Percentiles rank a stretch among this genome's conserved stretches.
Conservation (phyloP, 257 asterid species). For the Fraxinus americana region DNA sequence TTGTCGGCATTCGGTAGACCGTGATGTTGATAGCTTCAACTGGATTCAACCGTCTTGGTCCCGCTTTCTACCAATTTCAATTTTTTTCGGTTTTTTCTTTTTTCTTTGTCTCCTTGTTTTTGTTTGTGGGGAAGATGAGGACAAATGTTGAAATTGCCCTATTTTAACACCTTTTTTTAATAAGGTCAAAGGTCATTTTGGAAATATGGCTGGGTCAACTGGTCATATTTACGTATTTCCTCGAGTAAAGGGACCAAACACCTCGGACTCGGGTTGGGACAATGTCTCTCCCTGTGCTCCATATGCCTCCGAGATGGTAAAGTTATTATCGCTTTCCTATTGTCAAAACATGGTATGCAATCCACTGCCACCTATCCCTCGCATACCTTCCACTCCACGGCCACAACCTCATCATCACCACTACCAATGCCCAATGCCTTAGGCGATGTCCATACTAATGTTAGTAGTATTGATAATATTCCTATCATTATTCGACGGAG, state of each 20-base stretch:
- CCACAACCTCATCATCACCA: slow-evolving; percentile 29
- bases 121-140: too few species aligned
- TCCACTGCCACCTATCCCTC: slow-evolving; percentile 52
- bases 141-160: too few species aligned
- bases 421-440: not conserved
- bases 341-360: slow-evolving; percentile 89
- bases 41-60: too few species aligned
- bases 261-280: slow-evolving; percentile 62
- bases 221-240: too few species aligned
- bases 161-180: too few species aligned
- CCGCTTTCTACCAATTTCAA: too few species aligned
- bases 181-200: too few species aligned
- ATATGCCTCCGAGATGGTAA: slow-evolving; percentile 60
- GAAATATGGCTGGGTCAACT: too few species aligned
- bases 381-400: slow-evolving; percentile 65
- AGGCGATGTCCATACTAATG: not conserved
- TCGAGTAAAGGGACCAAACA: slow-evolving; percentile 62
- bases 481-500: slow-evolving; percentile 14
- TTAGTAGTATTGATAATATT: not conserved
- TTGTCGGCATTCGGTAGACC: too few species aligned
- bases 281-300: slow-evolving; percentile 97
- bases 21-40: too few species aligned
- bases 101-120: too few species aligned
- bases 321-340: slow-evolving; percentile 58
- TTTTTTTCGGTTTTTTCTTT: too few species aligned